Evolutionary conservation across 192 early-diverging fungal species (phyloP).

Genomic region (Lunasporangiospora selenospora): DNA sequence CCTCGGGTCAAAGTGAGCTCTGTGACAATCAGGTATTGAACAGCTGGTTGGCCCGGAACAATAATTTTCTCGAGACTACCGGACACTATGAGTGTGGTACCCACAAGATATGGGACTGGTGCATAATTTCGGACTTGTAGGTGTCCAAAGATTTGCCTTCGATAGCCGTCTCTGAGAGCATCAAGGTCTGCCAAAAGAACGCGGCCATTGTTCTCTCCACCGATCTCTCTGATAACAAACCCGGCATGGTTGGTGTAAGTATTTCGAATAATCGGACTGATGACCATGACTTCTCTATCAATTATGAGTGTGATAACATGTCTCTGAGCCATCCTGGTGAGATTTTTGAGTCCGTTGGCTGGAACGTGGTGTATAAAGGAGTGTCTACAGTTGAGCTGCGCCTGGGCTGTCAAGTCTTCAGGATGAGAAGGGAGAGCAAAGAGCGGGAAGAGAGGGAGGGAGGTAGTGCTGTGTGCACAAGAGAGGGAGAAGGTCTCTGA

Average conservation of each 20-base stretch:
- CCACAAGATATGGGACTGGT: constrained; percentile 1
- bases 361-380: too few species aligned
- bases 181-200: constrained; percentile 3
- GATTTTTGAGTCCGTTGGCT: too few species aligned
- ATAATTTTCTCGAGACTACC: not conserved
- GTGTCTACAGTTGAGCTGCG: too few species aligned
- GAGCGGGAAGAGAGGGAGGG: too few species aligned
- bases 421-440: too few species aligned
- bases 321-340: too few species aligned
- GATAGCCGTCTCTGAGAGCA: constrained; percentile 1
- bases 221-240: constrained; percentile 7
- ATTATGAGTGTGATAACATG: not conserved
- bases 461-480: too few species aligned
- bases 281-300: not conserved
- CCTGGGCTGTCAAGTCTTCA: too few species aligned
- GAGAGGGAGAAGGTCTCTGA: too few species aligned
- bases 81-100: not conserved
- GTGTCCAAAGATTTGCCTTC: constrained; percentile 4
- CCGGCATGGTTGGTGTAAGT: not conserved
- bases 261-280: not conserved
- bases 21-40: not conserved
- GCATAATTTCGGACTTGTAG: not conserved
- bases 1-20: constrained; percentile 3
- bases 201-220: not conserved
- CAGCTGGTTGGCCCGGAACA: not conserved